Conservation (phyloP, 1,284 basidiomycete species). For the Ustilago trichophora region DNA sequence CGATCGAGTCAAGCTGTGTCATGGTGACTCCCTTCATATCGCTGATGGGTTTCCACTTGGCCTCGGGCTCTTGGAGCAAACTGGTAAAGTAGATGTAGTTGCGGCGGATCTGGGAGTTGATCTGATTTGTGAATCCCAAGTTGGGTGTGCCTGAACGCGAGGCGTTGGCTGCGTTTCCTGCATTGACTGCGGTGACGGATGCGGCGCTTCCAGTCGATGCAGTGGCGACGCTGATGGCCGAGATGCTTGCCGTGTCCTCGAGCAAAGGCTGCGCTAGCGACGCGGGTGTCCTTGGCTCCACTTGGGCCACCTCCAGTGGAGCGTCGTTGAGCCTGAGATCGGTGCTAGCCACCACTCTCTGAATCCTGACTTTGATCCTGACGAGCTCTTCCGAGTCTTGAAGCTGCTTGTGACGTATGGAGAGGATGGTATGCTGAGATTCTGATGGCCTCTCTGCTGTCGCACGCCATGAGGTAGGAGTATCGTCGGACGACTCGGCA, state of each 20-base stretch:
- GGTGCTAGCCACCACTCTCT: constrained; percentile 52
- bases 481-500: constrained; percentile 71
- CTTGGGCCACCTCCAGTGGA: constrained; percentile 21
- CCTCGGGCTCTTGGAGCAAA: constrained; percentile 94
- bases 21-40: constrained; percentile 85
- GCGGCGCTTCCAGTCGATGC: constrained; percentile 36
- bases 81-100: constrained; percentile 98
- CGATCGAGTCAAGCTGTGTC: constrained; percentile 90
- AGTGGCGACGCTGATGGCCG: constrained; percentile 49
- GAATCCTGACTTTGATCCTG: constrained; percentile 40
- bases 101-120: constrained; percentile 82
- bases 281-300: constrained; percentile 27
- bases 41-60: constrained; percentile 88
- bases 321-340: constrained; percentile 52
- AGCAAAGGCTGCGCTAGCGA: constrained; percentile 22
- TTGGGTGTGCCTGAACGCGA: constrained; percentile 71
- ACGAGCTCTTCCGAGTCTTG: constrained; percentile 43
- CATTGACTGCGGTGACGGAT: constrained; percentile 11
- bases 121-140: constrained; percentile 59
- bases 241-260: constrained; percentile 54
- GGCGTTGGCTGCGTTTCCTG: constrained; percentile 64
- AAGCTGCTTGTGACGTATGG: constrained; percentile 28
- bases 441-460: constrained; percentile 20
- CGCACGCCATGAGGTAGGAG: constrained; percentile 75
- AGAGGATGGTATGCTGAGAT: constrained; percentile 22